Base-by-base conservation (phyloP, 2,329 filamentous ascomycete genomes). In the Aspergillus tamarii region DNA sequence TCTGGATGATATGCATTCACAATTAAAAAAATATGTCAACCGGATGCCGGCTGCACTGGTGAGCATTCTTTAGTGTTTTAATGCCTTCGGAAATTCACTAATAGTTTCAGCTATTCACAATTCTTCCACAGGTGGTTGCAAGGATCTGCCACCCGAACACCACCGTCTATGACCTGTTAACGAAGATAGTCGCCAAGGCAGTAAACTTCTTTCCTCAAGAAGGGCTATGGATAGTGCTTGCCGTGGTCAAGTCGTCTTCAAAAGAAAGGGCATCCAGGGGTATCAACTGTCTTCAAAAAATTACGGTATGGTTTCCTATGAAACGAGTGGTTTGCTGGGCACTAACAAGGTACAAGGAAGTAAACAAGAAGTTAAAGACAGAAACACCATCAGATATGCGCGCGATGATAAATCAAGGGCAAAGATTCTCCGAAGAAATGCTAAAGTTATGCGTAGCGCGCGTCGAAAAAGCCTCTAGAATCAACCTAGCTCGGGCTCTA, bases 91-190 rank as follows among this genome's bases (percentile, higher is more conserved):
- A 43, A 34, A 45, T 30, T 54, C 23, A 57, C 70, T 75, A 63
- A 75, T 65, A 58, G 50, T 30, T 70, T 53, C 64, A 83, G 74
- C 77, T 84, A 32, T 84, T 84, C 69, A 85, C 84, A 1, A 88
- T 94, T 7, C 83, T 99, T 48, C 91, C 95, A 6, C 95, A 99
- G 78, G 91, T 99, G 66, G 91, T 99, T 62, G 95, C 94, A n/a
- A 89, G 95, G 36, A 97, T 99, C 71, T 92, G 91, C 53, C 95
- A 99, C 79, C 88, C 90, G 1, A 92, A 97, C 75, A 78, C 78
- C 4, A 87, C 88, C 1, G 93, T 97, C 1, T 96, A 92, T 78
- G 87, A 89, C 63, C 83, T 91, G 11, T 81, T 99, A 8, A 87
- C 89, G 59, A 85, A 85, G 39, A 94, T 98, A 68, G 93, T 99